Evolutionary conservation across 2,329 filamentous ascomycete species (phyloP), one percentile per base, ranked within the genome.

Genomic region (Celoporthe dispersa): DNA sequence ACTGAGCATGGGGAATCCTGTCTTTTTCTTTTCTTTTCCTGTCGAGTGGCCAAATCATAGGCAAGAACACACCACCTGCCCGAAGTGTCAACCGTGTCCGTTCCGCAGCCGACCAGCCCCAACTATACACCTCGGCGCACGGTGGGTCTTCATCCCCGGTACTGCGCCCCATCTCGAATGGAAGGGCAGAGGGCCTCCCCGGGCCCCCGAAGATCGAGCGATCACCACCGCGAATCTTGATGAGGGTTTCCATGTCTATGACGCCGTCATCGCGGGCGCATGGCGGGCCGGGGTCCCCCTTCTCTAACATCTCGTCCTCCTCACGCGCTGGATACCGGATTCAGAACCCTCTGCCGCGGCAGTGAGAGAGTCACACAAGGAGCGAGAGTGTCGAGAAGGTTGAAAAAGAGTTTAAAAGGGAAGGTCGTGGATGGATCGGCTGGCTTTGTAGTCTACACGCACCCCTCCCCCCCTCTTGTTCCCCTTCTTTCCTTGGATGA

Each of bases 191-290:
- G 19, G 44, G 22, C 2, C 44, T 22, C 44, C 16, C 44, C 22
- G 41, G 44, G 44, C 44, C 16, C 37, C n/a, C 16, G 61, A 39
- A 35, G 37, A 67, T 51, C 65, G 57, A 67, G 35, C 35, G 65
- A 67, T 67, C 57, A 67, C 66, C 66, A 35, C 55, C 55, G 41
- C 22, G 39, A 51, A 53, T 35, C 22, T 19, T 66, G 66, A 67
- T 61, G 66, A 14, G n/a, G 37, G 60, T 39, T 62, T 31, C 28
- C 53, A 68, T 55, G 33, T 31, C 53, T 33, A 68, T 68, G 41
- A 57, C 22, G 63, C 28, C 59, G 59, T 63, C 59, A 63, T 63
- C 44, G 66, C 12, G 59, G 33, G 64, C 19, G 22, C 25, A 39
- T 16, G 41, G 41, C 41, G 41, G 6, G 16, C 41, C 41, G 41